These are phyloP conservation scores for Tulasnella sp. DNA, from an alignment of 768 basidiomycete genomes.

Conservation along the genomic window DNA sequence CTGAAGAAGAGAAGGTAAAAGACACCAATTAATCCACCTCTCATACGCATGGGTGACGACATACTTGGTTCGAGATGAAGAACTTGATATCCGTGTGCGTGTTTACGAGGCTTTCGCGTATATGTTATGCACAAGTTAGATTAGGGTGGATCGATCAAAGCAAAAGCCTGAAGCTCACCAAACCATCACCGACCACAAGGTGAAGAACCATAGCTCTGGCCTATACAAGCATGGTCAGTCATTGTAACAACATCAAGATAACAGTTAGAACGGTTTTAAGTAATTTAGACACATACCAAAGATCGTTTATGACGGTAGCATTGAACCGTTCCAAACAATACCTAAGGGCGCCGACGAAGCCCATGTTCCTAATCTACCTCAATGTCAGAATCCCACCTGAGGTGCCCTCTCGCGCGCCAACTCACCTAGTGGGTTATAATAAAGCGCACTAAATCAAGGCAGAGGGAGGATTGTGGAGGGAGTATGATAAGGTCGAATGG, in stretches of 20 bases:
- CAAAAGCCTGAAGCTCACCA: slow-evolving; percentile 15
- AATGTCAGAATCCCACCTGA: too few relatives aligned
- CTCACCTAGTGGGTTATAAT: too few relatives aligned
- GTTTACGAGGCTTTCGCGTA: slow-evolving; percentile 43
- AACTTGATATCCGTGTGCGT: slow-evolving; percentile 29
- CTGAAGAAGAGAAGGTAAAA: too few relatives aligned
- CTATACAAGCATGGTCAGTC: not conserved
- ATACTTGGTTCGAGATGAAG: slow-evolving; percentile 41
- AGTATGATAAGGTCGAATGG: too few relatives aligned
- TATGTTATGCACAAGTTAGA: slow-evolving; percentile 26
- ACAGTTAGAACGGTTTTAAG: not conserved
- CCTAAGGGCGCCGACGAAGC: slow-evolving; percentile 10
- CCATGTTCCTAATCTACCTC: too few relatives aligned
- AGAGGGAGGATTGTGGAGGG: too few relatives aligned
- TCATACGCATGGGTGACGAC: too few relatives aligned
- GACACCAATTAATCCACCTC: too few relatives aligned
- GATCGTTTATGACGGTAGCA: slow-evolving; percentile 42
- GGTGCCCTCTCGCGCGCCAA: too few relatives aligned
- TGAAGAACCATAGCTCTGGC: slow-evolving; percentile 41
- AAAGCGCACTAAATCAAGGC: too few relatives aligned
- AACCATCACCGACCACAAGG: slow-evolving; percentile 45
- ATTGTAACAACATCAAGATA: not conserved
- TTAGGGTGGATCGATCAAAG: not conserved
- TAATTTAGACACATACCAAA: slow-evolving; percentile 1
- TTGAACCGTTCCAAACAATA: slow-evolving; percentile 44